Evolutionary conservation across 2,329 filamentous ascomycete species (phyloP).

Genomic region (Graphium sp.): DNA sequence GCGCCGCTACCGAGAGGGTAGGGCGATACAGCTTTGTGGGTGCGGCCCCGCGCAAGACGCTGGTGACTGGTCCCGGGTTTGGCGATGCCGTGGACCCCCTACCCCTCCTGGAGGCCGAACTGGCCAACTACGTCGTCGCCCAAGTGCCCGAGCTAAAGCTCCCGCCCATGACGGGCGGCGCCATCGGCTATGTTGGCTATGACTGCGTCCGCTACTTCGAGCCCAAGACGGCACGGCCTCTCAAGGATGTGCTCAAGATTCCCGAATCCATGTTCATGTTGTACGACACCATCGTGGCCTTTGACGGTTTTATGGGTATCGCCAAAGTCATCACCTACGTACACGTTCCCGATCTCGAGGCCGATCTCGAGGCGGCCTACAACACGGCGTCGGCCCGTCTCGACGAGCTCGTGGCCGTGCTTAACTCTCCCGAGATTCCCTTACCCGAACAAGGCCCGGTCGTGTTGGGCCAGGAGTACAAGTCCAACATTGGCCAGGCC

Average conservation of each 20-base stretch:
- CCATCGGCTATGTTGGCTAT: conserved; percentile 92
- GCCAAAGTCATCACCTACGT: conserved; percentile 91
- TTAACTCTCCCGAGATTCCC: conserved; percentile 59
- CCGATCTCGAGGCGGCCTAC: conserved; percentile 45
- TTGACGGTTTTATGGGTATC: conserved; percentile 87
- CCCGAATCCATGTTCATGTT: conserved; percentile 96
- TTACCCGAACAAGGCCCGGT: conserved; percentile 65
- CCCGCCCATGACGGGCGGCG: conserved; percentile 77
- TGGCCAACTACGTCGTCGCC: conserved; percentile 63
- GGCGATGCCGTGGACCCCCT: conserved; percentile 74
- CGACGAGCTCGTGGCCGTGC: conserved; percentile 48
- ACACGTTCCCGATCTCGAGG: conserved; percentile 40
- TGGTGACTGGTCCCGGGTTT: conserved; percentile 79
- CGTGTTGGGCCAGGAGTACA: conserved; percentile 58
- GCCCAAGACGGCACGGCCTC: conserved; percentile 77
- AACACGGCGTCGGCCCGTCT: conserved; percentile 47
- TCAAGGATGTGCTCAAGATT: conserved; percentile 77
- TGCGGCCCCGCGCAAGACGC: conserved; percentile 59
- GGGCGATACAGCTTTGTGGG: conserved; percentile 93
- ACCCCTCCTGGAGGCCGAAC: conserved; percentile 63
- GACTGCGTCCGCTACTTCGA: conserved; percentile 97
- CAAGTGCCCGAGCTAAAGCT: conserved; percentile 68
- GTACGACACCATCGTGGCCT: conserved; percentile 84
- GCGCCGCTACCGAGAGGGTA: conserved; percentile 82
- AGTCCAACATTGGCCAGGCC: conserved; percentile 74